Conservation (phyloP, 257 asterid species). For the Nicotiana knightiana region DNA sequence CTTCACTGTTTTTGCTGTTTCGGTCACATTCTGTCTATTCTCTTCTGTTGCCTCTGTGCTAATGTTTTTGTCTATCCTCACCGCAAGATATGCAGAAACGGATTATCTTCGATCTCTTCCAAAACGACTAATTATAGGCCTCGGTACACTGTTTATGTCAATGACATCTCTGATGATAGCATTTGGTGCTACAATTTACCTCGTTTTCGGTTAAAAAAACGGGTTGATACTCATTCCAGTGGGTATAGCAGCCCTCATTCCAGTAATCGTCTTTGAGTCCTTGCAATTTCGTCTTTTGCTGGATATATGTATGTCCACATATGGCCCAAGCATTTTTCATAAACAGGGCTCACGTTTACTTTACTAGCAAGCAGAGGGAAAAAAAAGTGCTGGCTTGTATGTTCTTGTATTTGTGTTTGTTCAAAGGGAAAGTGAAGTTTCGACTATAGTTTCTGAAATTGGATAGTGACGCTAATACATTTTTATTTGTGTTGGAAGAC, state of each 20-base stretch:
- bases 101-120: slow-evolving; percentile 25
- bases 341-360: not conserved
- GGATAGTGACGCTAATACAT: too few relatives aligned
- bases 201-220: slow-evolving; percentile 7
- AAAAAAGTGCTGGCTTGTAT: not conserved
- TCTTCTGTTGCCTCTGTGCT: slow-evolving; percentile 21
- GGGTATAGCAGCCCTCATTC: slow-evolving; percentile 5
- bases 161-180: slow-evolving; percentile 23
- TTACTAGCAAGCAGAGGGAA: not conserved
- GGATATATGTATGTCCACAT: slow-evolving; percentile 19
- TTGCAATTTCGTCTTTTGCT: slow-evolving; percentile 20
- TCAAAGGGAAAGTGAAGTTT: too few relatives aligned
- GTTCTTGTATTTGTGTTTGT: not conserved
- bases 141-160: slow-evolving; percentile 15
- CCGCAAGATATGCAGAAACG: slow-evolving; percentile 21
- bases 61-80: slow-evolving; percentile 25
- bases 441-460: too few relatives aligned
- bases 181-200: slow-evolving; percentile 25
- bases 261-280: slow-evolving; percentile 13
- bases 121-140: slow-evolving; percentile 18
- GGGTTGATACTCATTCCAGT: slow-evolving; percentile 16
- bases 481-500: too few relatives aligned
- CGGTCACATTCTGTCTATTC: slow-evolving; percentile 10
- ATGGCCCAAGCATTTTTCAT: slow-evolving; percentile 15
- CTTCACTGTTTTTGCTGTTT: not conserved